Base-by-base conservation (phyloP, 345 rosid species). In the Iberis pinnata region DNA sequence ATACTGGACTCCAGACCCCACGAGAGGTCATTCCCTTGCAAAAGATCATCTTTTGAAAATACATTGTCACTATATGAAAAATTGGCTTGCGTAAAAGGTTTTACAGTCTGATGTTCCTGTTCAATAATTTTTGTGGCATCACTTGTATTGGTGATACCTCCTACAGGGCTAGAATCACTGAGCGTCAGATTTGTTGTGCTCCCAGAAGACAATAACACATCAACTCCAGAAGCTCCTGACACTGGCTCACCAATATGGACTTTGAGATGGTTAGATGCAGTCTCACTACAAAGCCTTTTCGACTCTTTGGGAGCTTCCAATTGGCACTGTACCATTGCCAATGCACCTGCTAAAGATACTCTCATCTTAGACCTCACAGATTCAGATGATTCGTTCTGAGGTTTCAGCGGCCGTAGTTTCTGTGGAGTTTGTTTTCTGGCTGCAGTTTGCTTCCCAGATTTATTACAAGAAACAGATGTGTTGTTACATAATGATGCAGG, bases 11-110 rank as follows among this genome's bases (percentile, higher is more conserved):
- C 95, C 76, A 86, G 54, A 6, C 77, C 82, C 97, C 97, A 93
- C 25, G 95, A 78, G 53, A 93, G 80, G 13, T 95, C 99, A 70
- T 93, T 88, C 51, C 94, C 97, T 64, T 93, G 95, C 72, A 93
- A 71, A 66, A 93, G 89, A 46, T 93, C 99, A 79, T 93, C 99
- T 56, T 67, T 83, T 43, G 76, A 75, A 75, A 85, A 82, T 56
- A 86, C 74, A 55, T 69, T 74, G 24, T 88, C 95, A n/a, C n/a
- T n/a, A n/a, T n/a, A n/a, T n/a, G n/a, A n/a, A n/a, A n/a, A n/a
- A n/a, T n/a, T n/a, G n/a, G n/a, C n/a, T n/a, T n/a, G n/a, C 52
- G 86, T 45, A 59, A 81, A 79, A 36, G 94, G 65, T 70, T 68
- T 70, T 60, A 83, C 80, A 43, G 75, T 97, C 29, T 73, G 80